Evolutionary conservation across 2,329 filamentous ascomycete genomes (phyloP), one percentile per base, ranked within the genome.

Genomic region (Colletotrichum sp.): DNA sequence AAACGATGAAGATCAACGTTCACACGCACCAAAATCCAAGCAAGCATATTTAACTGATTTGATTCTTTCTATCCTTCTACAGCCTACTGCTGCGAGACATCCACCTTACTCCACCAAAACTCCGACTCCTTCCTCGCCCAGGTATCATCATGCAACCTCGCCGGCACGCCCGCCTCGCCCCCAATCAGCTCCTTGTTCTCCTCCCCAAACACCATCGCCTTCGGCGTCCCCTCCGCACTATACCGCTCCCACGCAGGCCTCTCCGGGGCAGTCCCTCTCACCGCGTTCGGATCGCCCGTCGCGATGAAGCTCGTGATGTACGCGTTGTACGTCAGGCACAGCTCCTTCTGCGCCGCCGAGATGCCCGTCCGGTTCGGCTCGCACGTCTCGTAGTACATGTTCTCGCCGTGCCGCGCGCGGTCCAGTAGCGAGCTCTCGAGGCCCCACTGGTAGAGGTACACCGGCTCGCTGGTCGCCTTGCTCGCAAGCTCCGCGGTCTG

Each of bases 21-120:
- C n/a, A n/a, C n/a, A n/a, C n/a, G n/a, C n/a, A n/a, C n/a, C n/a
- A n/a, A n/a, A n/a, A n/a, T n/a, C n/a, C 9, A 48, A 24, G 16
- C 7, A 48, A 3, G 1, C 36, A 14, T 1, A 36, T 67, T 56
- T 56, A 34, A 67, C 64, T 52, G 28, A 12, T 67, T 67, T 67
- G 28, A 56, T 67, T 67, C 18, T 56, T 34, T 34, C 14, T 24
- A n/a, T 10, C 4, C 9, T 10, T 34, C 30, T 6, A 8, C 18
- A 26, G 14, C 69, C 63, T 32, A 75, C 64, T 75, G 73, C 79
- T 90, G 83, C 76, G 87, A 89, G 52, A 88, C 78, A 72, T 86
- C 82, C 24, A 88, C 87, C 76, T 88, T 87, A 9, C 85, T 85
- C 89, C 90, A 93, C 92, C 92, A 94, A 80, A 91, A 94, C 16